phyloP scores from a whole-genome alignment of 2,329 filamentous ascomycete genomes.

The Diaporthe ampelina region DNA sequence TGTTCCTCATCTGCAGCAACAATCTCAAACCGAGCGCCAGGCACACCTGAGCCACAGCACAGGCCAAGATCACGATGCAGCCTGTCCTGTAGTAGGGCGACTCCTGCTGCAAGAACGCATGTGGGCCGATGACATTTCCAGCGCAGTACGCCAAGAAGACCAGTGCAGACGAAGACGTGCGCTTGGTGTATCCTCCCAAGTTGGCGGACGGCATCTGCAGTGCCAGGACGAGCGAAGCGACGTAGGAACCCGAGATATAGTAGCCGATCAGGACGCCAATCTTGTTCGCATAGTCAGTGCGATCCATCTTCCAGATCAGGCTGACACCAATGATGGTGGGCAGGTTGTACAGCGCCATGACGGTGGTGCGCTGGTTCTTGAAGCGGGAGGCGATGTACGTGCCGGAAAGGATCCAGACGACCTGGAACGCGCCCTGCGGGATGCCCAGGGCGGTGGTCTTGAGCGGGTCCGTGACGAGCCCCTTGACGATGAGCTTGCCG shows the following conservation, averaged over 20 bases:
- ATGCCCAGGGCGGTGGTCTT: constrained; percentile 67
- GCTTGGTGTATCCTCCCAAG: constrained; percentile 62
- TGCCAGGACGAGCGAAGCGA: constrained; percentile 65
- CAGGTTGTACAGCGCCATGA: constrained; percentile 66
- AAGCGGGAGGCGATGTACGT: constrained; percentile 65
- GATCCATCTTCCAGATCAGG: constrained; percentile 64
- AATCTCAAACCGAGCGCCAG: constrained; percentile 53
- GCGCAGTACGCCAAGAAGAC: constrained; percentile 61
- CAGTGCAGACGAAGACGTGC: constrained; percentile 59
- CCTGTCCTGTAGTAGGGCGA: constrained; percentile 65
- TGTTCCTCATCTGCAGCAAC: constrained; percentile 55
- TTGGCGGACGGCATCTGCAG: constrained; percentile 66
- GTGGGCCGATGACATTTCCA: constrained; percentile 62
- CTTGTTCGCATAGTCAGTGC: constrained; percentile 50
- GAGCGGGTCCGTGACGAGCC: constrained; percentile 58
- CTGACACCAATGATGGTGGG: constrained; percentile 64
- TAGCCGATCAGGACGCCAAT: constrained; percentile 65
- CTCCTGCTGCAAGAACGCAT: constrained; percentile 60
- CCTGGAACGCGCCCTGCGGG: constrained; percentile 66
- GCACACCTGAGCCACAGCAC: constrained; percentile 57
- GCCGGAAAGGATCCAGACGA: constrained; percentile 66
- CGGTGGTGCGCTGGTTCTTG: constrained; percentile 62
- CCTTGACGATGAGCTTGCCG: constrained; percentile 68
- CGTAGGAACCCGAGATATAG: constrained; percentile 64
- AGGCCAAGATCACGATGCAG: constrained; percentile 64